Percentiles rank a stretch among this genome's conserved stretches.
These are phyloP conservation scores for Penicillium sp. DNA, from an alignment of 2,329 filamentous ascomycete species.

Conservation along the genomic window DNA sequence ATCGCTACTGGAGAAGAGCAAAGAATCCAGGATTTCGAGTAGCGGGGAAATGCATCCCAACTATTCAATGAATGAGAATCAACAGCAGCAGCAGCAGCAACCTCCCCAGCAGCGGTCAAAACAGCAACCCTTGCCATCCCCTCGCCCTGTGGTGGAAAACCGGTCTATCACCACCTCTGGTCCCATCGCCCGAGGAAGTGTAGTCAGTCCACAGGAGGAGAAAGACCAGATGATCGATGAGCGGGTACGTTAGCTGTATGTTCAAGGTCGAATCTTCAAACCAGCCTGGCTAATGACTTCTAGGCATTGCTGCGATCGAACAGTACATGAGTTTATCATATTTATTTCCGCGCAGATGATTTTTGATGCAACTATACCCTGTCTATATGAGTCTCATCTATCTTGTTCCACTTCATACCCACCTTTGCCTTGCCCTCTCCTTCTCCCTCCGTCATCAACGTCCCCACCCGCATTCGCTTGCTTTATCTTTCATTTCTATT, in stretches of 20 bases:
- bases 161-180: constrained; percentile 69
- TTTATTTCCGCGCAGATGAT: constrained; percentile 28
- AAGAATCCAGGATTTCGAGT: constrained; percentile 41
- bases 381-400: constrained; percentile 25
- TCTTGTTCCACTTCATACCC: constrained; percentile 22
- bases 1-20: constrained; percentile 43
- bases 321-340: constrained; percentile 43
- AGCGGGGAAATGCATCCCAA: constrained; percentile 39
- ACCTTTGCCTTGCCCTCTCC: constrained; percentile 11
- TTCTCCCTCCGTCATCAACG: constrained; percentile 1
- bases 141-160: constrained; percentile 55
- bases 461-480: constrained; percentile 20
- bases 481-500: constrained; percentile 8
- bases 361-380: constrained; percentile 27
- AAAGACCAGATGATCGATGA: constrained; percentile 60
- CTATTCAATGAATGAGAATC: constrained; percentile 37
- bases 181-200: constrained; percentile 52
- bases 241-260: constrained; percentile 45
- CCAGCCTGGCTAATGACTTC: constrained; percentile 11
- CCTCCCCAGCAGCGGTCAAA: constrained; percentile 15
- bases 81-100: constrained; percentile 21
- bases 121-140: constrained; percentile 19
- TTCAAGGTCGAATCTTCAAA: constrained; percentile 1
- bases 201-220: constrained; percentile 61
- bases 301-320: constrained; percentile 49